A percentile compares a stretch with the other conserved stretches of the same genome.
phyloP scores from a whole-genome alignment of 495 filamentous ascomycete genomes.

The Geoglossum glabrum region DNA sequence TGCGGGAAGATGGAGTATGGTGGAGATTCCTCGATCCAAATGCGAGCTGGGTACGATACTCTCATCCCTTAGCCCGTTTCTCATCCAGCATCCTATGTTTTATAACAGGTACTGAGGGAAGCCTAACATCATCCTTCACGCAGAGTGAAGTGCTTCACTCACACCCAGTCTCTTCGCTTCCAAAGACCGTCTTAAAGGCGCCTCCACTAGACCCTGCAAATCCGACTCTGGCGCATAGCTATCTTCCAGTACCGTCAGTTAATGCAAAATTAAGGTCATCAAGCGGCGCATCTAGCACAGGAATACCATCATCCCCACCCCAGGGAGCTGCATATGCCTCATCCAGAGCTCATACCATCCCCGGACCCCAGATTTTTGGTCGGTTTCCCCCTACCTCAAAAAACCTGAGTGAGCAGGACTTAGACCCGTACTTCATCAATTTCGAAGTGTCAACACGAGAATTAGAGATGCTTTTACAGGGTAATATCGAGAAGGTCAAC shows the following conservation, averaged over 20 bases:
- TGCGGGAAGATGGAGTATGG: conserved; percentile 85
- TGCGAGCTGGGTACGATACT: conserved; percentile 76
- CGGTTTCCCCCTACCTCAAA: conserved; percentile 68
- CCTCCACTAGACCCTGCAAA: conserved; percentile 85
- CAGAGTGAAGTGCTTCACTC: conserved; percentile 84
- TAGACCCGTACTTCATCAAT: conserved; percentile 86
- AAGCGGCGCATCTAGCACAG: conserved; percentile 23
- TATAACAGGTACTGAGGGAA: neutral
- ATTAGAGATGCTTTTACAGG: conserved; percentile 65
- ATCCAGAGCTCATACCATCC: conserved; percentile 32
- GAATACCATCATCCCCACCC: conserved; percentile 32
- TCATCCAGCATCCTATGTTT: neutral
- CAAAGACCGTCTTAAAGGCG: conserved; percentile 81
- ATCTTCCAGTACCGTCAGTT: conserved; percentile 62
- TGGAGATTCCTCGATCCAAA: conserved; percentile 96
- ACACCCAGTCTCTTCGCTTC: conserved; percentile 72
- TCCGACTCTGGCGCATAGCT: conserved; percentile 71
- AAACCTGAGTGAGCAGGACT: conserved; percentile 62
- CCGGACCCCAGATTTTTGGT: conserved; percentile 45
- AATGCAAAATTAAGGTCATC: conserved; percentile 66
- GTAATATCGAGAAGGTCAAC: conserved; percentile 90
- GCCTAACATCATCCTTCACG: neutral
- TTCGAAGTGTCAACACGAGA: conserved; percentile 80
- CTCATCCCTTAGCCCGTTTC: neutral
- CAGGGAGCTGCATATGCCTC: conserved; percentile 25